Evolutionary conservation across 2,329 filamentous ascomycete genomes (phyloP), one percentile per base, ranked within the genome.

Genomic region (Simplicillium sp.): DNA sequence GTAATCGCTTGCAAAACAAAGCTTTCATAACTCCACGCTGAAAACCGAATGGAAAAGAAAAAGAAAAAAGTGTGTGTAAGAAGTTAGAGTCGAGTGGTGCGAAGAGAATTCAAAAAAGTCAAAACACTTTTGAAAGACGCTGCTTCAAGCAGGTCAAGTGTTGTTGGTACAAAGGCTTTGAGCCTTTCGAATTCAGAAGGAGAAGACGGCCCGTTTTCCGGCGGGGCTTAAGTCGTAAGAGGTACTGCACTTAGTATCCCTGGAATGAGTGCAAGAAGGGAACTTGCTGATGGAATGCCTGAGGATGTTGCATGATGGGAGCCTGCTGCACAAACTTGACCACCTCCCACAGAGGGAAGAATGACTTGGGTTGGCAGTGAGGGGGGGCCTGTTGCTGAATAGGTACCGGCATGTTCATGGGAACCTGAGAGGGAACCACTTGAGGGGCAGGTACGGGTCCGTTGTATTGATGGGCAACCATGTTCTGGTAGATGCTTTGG

Each of bases 201-300:
- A 25, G 20, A 25, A 25, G 20, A 9, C 6, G 20, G 20, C 20
- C 20, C 20, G 6, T n/a, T 25, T 25, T 25, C 20, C 20, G 20
- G 20, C 20, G 20, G 20, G 20, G 20, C 20, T 25, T 25, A 9
- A 6, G 36, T 44, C 38, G 34, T 40, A 33, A 34, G 31, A 37
- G 29, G 11, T 29, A n/a, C 34, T 36, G 14, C 14, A 20, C 31
- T 16, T 70, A 75, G 57, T 71, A 75, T 44, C 70, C 68, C 55
- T 70, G 72, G 42, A 73, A 65, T 44, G 71, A 65, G 38, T 65
- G 59, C 50, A 76, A 66, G 39, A 75, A 60, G 29, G 69, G 65
- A 43, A 73, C 65, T 56, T 72, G 72, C 36, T 70, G 67, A 44
- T 74, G 71, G 43, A 75, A 74, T 17, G 68, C 64, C 37, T 67